Conservation (phyloP, 2,329 filamentous ascomycete species). For the Nemania serpens region DNA sequence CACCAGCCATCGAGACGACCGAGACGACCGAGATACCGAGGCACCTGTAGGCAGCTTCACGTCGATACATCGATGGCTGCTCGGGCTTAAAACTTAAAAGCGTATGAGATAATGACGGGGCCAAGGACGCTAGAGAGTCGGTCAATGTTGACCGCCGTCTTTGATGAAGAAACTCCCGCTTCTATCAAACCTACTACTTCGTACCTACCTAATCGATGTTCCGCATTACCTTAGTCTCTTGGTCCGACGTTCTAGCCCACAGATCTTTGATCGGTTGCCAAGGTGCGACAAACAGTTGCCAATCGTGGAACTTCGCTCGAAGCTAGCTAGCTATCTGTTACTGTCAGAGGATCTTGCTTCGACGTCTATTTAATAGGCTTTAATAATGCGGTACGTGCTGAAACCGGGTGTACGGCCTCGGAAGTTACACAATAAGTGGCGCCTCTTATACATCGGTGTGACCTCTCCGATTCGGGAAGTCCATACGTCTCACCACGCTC, state of each 20-base stretch:
- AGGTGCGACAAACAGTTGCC: background rate
- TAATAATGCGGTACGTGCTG: slow-evolving; percentile 2
- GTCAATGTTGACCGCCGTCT: slow-evolving; percentile 1
- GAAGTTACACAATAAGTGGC: background rate
- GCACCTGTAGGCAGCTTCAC: slow-evolving; percentile 1
- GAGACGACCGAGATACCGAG: background rate
- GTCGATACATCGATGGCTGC: background rate
- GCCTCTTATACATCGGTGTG: background rate
- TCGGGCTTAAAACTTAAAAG: background rate
- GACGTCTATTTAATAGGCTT: background rate
- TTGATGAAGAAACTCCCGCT: background rate
- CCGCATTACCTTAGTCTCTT: background rate
- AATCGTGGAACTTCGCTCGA: slow-evolving; percentile 5
- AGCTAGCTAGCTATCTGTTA: background rate
- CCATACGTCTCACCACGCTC: background rate
- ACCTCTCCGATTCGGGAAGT: background rate
- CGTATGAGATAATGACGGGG: slow-evolving; percentile 1
- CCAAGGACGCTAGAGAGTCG: slow-evolving; percentile 8
- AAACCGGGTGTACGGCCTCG: slow-evolving; percentile 1
- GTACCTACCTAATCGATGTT: background rate
- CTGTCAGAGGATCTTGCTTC: background rate
- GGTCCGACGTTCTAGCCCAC: background rate
- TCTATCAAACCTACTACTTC: background rate
- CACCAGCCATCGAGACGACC: no score
- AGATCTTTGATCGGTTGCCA: background rate